Base-by-base conservation (phyloP, 805 yeast species). In the Metschnikowia peoriensis region DNA sequence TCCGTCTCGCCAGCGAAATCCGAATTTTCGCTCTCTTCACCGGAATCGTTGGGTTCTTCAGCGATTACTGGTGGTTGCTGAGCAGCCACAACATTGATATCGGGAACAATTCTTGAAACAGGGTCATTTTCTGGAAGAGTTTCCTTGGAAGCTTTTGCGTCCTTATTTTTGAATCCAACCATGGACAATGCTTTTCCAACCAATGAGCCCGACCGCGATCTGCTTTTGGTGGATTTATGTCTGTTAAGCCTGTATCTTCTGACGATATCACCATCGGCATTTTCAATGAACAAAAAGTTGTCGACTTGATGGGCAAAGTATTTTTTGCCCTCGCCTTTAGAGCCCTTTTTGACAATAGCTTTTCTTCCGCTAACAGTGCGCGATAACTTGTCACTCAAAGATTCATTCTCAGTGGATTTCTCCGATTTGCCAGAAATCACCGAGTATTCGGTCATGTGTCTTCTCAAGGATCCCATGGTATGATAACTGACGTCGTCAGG, bases 221-320 rank as follows among this genome's bases (percentile, higher is more conserved):
- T 47, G 53, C 49, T 57, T 37, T 52, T 51, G 35, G 41, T 46
- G 29, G 49, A 37, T 14, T 50, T 51, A 58, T 84, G 89, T 4
- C 82, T 79, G 61, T 85, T 88, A 48, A 92, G 84, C 61, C 50
- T 75, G 69, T 91, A 93, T 49, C 96, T 78, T 63, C 97, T 83
- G 44, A 94, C 75, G 51, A 94, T 82, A 61, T 93, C 98, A 57
- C 98, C 99, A 11, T 92, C 96, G 43, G 82, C 89, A 62, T 91
- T 88, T 68, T 93, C 99, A 52, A 94, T 86, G 53, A 90, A 78
- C 50, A 94, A 80, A 53, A 84, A 76, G 61, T 89, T 84, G 64
- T 86, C 94, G 40, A 89, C 76, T 67, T 86, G 88, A 68, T 85
- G 93, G 1, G 97, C 98, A 68, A 73, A 82, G 60, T 49, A 60